phyloP scores from a whole-genome alignment of 2,329 filamentous ascomycete species.

The Stromatinia cepivora region DNA sequence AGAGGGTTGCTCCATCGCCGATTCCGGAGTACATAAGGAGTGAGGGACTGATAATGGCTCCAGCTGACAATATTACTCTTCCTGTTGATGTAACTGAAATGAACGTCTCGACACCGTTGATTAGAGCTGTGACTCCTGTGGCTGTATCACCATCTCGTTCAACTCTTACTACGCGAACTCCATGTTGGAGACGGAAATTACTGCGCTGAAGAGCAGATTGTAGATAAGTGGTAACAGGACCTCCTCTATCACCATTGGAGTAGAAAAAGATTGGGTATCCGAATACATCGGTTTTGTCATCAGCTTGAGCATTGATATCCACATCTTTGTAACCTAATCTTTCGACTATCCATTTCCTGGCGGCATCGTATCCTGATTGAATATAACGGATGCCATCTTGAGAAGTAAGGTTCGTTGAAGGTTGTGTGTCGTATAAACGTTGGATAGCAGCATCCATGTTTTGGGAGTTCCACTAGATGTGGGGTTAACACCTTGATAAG shows the following conservation, averaged over 20 bases:
- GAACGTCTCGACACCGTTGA: slow-evolving; percentile 37
- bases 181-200: slow-evolving; percentile 49
- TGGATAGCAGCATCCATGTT: slow-evolving; percentile 50
- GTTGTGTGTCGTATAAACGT: slow-evolving; percentile 48
- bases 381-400: slow-evolving; percentile 48
- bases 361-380: slow-evolving; percentile 50
- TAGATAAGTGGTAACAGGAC: slow-evolving; percentile 52
- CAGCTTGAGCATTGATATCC: slow-evolving; percentile 47
- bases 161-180: slow-evolving; percentile 48
- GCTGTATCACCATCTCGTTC: slow-evolving; percentile 45
- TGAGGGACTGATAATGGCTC: slow-evolving; percentile 52
- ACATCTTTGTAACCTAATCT: slow-evolving; percentile 50
- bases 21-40: slow-evolving; percentile 54
- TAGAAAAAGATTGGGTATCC: slow-evolving; percentile 52
- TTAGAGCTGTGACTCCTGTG: slow-evolving; percentile 45
- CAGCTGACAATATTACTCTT: slow-evolving; percentile 50
- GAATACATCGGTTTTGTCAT: slow-evolving; percentile 51
- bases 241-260: slow-evolving; percentile 51
- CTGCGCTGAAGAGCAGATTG: slow-evolving; percentile 46
- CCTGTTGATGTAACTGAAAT: slow-evolving; percentile 31
- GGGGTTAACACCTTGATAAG: background rate
- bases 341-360: slow-evolving; percentile 52
- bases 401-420: slow-evolving; percentile 48
- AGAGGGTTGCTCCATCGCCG: slow-evolving; percentile 42
- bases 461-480: slow-evolving; percentile 48